Evolutionary conservation across 495 filamentous ascomycete genomes (phyloP).

Genomic region (Hyaloscypha bicolor): DNA sequence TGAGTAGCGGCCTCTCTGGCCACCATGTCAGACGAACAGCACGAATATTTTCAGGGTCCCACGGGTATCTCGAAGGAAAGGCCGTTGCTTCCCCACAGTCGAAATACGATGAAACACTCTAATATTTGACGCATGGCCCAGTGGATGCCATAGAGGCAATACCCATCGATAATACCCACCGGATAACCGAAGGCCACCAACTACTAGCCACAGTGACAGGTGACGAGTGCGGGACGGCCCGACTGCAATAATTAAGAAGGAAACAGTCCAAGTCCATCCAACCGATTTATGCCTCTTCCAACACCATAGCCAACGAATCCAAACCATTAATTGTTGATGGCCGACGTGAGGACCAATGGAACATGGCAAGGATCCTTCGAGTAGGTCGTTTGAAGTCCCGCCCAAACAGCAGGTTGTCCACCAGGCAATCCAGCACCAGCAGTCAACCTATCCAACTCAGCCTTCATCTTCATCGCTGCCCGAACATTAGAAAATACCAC

Average conservation of each 20-base stretch:
- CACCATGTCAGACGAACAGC: neutral
- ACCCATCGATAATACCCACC: no score
- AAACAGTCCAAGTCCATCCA: neutral
- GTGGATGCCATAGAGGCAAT: neutral
- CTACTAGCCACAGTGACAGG: no score
- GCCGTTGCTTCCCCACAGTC: neutral
- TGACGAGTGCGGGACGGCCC: neutral
- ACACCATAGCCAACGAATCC: neutral
- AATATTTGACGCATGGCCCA: neutral
- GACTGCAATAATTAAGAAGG: neutral
- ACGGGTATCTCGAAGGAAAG: neutral
- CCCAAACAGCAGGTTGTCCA: conserved; percentile 15
- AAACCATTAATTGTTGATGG: neutral
- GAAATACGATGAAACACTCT: neutral
- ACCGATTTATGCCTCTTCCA: neutral
- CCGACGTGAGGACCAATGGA: conserved; percentile 5
- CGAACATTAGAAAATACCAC: conserved; percentile 30
- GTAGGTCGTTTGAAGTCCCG: conserved; percentile 22
- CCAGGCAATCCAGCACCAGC: neutral
- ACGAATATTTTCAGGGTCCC: neutral
- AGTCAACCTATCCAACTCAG: conserved; percentile 21
- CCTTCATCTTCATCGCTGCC: conserved; percentile 26
- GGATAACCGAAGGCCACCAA: no score
- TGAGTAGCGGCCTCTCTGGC: neutral
- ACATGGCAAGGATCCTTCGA: conserved; percentile 30